These are phyloP conservation scores for Cladosporium oxysporum DNA, from an alignment of 2,329 filamentous ascomycete species.

Conservation along the genomic window DNA sequence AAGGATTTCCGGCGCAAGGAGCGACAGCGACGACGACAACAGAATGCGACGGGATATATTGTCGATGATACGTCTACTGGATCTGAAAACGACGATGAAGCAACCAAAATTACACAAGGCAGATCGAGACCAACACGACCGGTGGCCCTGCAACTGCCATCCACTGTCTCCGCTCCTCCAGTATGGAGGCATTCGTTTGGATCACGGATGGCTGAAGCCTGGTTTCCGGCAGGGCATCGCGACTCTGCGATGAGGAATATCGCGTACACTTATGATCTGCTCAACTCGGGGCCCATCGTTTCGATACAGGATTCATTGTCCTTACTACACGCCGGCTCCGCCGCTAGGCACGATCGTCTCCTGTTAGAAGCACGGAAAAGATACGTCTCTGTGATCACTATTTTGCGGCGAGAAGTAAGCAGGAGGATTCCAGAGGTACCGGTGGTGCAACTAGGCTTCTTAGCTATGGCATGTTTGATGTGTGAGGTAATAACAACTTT, in stretches of 20 bases:
- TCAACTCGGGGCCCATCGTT: not conserved
- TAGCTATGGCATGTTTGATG: not conserved
- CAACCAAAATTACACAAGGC: too few species aligned
- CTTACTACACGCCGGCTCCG: slow-evolving; percentile 3
- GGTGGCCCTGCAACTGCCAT: not conserved
- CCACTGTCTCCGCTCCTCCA: too few species aligned
- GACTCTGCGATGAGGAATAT: not conserved
- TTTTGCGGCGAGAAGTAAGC: not conserved
- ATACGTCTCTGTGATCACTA: not conserved
- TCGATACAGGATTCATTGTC: slow-evolving; percentile 1
- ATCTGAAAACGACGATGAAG: not conserved
- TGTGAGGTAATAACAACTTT: not conserved
- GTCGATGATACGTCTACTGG: not conserved
- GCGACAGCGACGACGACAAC: not conserved
- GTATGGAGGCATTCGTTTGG: not conserved
- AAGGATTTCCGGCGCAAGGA: slow-evolving; percentile 2
- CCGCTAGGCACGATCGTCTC: not conserved
- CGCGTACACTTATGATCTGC: not conserved
- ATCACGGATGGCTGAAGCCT: not conserved
- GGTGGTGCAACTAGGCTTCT: not conserved
- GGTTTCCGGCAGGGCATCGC: not conserved
- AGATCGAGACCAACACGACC: too few species aligned
- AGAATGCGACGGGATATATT: not conserved
- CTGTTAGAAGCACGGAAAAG: not conserved
- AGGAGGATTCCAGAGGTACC: not conserved